These are phyloP conservation scores for Mycotypha africana DNA, from an alignment of 371 early-diverging fungal genomes.

Conservation along the genomic window DNA sequence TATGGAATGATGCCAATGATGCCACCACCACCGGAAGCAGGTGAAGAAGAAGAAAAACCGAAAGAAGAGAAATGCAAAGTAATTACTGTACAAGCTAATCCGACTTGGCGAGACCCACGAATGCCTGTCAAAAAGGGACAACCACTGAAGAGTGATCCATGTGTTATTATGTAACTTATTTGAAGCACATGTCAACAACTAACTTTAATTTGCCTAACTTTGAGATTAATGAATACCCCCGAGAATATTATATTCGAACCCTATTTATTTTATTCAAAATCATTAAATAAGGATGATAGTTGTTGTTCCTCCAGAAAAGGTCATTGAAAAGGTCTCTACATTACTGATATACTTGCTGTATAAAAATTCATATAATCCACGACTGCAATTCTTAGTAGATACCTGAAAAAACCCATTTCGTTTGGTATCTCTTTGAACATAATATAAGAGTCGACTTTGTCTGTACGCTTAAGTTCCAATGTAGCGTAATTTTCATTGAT, in stretches of 20 bases:
- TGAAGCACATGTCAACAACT: no score
- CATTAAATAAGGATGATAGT: no score
- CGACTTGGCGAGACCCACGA: slow-evolving; percentile 15
- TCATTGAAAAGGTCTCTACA: no score
- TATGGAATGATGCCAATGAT: neutral
- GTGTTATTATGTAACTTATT: slow-evolving; percentile 9
- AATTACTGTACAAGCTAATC: slow-evolving; percentile 12
- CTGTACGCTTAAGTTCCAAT: slow-evolving; percentile 16
- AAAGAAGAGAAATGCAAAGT: slow-evolving; percentile 1
- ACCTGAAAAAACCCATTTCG: slow-evolving; percentile 49
- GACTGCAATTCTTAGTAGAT: slow-evolving; percentile 39
- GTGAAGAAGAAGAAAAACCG: neutral
- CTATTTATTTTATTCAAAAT: no score
- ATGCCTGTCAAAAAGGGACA: slow-evolving; percentile 3
- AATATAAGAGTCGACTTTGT: slow-evolving; percentile 20
- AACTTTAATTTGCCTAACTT: no score
- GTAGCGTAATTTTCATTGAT: slow-evolving; percentile 25
- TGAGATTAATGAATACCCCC: no score
- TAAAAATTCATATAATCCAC: slow-evolving; percentile 26
- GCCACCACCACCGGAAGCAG: neutral
- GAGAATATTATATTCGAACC: no score
- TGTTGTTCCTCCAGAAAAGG: no score
- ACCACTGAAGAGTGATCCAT: slow-evolving; percentile 4
- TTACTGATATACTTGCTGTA: neutral
- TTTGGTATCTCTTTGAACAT: slow-evolving; percentile 44